A percentile compares a stretch with the other conserved stretches of the same genome.
Conservation (phyloP, 345 rosid genomes). For the Lumnitzera littorea region DNA sequence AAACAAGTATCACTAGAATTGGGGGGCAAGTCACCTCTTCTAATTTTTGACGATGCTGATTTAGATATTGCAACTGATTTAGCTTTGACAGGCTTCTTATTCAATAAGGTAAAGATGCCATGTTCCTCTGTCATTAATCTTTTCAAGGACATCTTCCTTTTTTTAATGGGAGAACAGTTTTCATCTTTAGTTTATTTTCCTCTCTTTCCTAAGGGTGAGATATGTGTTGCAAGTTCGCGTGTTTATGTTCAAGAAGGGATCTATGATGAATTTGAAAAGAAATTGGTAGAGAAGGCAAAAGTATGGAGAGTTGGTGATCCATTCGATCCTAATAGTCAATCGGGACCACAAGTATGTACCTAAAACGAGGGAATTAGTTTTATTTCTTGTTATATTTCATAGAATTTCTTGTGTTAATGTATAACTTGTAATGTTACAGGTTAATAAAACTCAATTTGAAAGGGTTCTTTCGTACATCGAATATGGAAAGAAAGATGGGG, state of each 20-base stretch:
- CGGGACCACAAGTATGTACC: slow-evolving; percentile 70
- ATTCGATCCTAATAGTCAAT: slow-evolving; percentile 41
- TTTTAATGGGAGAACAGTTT: no score
- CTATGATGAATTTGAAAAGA: slow-evolving; percentile 43
- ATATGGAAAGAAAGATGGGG: slow-evolving; percentile 68
- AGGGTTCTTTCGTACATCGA: slow-evolving; percentile 58
- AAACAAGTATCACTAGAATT: slow-evolving; percentile 66
- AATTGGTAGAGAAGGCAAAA: slow-evolving; percentile 49
- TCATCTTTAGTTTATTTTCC: neutral
- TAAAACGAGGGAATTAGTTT: neutral
- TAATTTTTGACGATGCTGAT: slow-evolving; percentile 78
- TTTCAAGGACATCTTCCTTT: no score
- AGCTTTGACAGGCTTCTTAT: slow-evolving; percentile 39
- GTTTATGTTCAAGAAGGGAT: slow-evolving; percentile 81
- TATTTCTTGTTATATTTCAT: neutral
- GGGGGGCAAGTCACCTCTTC: slow-evolving; percentile 82
- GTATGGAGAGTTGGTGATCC: slow-evolving; percentile 66
- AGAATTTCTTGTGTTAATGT: no score
- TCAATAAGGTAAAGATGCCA: slow-evolving; percentile 42
- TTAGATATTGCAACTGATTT: slow-evolving; percentile 45
- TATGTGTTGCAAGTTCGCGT: slow-evolving; percentile 71
- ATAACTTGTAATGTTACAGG: slow-evolving; percentile 17
- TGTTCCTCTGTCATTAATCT: no score
- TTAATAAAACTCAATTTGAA: slow-evolving; percentile 47
- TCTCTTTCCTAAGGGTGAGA: slow-evolving; percentile 43